A percentile compares a stretch with the other conserved stretches of the same genome.
phyloP scores from a whole-genome alignment of 768 basidiomycete genomes.

The Tubosaeta sp. region DNA sequence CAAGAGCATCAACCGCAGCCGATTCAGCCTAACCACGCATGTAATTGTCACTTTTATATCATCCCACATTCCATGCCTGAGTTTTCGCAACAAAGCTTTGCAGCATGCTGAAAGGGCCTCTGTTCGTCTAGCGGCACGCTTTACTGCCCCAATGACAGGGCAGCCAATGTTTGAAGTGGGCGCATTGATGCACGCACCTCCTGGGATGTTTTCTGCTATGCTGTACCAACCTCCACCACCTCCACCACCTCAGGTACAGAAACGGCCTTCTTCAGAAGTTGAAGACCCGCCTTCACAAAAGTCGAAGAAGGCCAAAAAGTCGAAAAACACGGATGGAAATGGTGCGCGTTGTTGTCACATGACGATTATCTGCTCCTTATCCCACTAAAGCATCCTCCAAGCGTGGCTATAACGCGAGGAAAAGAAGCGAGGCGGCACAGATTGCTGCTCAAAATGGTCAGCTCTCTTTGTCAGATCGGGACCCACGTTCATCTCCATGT shows the following conservation, averaged over 20 bases:
- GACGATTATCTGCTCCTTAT: conserved; percentile 9
- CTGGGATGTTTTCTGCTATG: conserved; percentile 25
- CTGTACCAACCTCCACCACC: conserved; percentile 29
- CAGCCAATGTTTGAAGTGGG: conserved; percentile 33
- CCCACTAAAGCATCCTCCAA: conserved; percentile 40
- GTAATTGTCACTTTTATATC: conserved; percentile 27
- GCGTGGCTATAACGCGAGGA: conserved; percentile 68
- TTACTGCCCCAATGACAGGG: conserved; percentile 29
- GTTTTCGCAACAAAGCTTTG: conserved; percentile 37
- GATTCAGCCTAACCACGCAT: conserved; percentile 27
- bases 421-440: conserved; percentile 66
- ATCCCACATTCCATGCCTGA: conserved; percentile 19
- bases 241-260: conserved; percentile 29
- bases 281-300: conserved; percentile 40
- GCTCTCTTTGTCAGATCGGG: conserved; percentile 12
- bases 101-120: conserved; percentile 53
- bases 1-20: conserved; percentile 32
- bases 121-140: conserved; percentile 55
- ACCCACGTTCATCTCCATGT: conserved; percentile 14
- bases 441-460: conserved; percentile 62
- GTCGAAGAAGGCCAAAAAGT: conserved; percentile 44
- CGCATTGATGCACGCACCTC: conserved; percentile 29
- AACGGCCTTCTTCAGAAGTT: conserved; percentile 37
- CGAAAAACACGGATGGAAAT: conserved; percentile 32
- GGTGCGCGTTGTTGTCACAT: conserved; percentile 20